Evolutionary conservation across 1,284 basidiomycete genomes (phyloP).

Genomic region (Vanrija sp.): DNA sequence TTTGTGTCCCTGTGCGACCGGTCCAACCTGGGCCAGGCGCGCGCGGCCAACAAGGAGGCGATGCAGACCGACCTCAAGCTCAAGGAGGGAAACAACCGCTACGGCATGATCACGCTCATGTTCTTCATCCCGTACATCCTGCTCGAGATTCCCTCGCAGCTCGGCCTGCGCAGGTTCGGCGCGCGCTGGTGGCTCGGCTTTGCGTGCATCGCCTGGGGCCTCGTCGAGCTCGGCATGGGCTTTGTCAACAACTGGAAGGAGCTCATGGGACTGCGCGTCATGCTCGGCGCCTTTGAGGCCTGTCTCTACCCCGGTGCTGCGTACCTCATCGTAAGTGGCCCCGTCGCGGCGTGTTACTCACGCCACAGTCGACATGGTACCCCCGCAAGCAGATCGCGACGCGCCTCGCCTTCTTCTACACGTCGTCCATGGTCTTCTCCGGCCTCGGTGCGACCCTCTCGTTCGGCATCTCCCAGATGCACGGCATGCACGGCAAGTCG

Average conservation of each 20-base stretch:
- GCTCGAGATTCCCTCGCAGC: slow-evolving; percentile 33
- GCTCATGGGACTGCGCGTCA: slow-evolving; percentile 19
- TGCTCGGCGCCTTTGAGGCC: slow-evolving; percentile 28
- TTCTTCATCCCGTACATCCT: slow-evolving; percentile 49
- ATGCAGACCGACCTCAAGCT: slow-evolving; percentile 33
- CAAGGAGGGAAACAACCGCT: slow-evolving; percentile 42
- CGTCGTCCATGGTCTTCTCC: slow-evolving; percentile 10
- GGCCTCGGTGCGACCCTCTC: slow-evolving; percentile 11
- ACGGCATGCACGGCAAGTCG: not conserved
- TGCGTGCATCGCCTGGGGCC: slow-evolving; percentile 41
- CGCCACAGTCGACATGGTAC: slow-evolving; percentile 14
- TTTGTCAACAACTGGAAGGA: slow-evolving; percentile 31
- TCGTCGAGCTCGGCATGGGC: slow-evolving; percentile 33
- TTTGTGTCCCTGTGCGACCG: slow-evolving; percentile 25
- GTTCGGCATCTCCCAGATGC: slow-evolving; percentile 7
- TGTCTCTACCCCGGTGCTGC: slow-evolving; percentile 24
- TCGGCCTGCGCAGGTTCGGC: slow-evolving; percentile 15
- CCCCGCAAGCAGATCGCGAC: slow-evolving; percentile 12
- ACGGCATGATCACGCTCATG: slow-evolving; percentile 40
- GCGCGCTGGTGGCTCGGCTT: slow-evolving; percentile 22
- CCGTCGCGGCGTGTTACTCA: no score
- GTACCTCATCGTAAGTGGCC: slow-evolving; percentile 11
- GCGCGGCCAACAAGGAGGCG: slow-evolving; percentile 11
- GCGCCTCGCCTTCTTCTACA: slow-evolving; percentile 18
- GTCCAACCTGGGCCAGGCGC: slow-evolving; percentile 40